Conservation (phyloP, 108 stramenopile genomes). For the Epipyxis sp. region DNA sequence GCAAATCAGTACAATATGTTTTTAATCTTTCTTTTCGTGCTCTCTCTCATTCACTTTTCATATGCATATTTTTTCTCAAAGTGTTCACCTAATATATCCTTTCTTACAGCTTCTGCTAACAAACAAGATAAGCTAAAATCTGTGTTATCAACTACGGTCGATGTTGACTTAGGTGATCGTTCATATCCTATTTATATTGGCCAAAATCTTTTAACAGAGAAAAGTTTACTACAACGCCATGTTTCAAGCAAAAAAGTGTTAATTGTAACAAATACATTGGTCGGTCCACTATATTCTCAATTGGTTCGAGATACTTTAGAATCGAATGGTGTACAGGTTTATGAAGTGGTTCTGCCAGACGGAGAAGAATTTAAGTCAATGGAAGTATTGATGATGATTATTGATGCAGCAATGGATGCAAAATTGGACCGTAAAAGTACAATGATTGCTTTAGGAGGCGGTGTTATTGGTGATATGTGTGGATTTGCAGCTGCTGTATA, state of each 20-base stretch:
- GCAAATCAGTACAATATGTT: no score
- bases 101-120: no score
- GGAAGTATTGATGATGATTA: conserved; percentile 39
- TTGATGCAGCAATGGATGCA: conserved; percentile 42
- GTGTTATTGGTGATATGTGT: conserved; percentile 97
- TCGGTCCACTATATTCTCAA: conserved; percentile 50
- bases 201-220: not conserved
- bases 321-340: conserved; percentile 35
- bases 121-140: no score
- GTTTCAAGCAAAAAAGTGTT: conserved; percentile 40
- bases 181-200: conserved; percentile 53
- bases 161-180: conserved; percentile 41
- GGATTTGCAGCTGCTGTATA: conserved; percentile 96
- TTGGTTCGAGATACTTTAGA: conserved; percentile 27
- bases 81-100: no score
- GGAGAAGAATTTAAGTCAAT: conserved; percentile 50
- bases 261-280: conserved; percentile 49
- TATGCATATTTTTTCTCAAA: no score
- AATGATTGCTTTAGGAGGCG: conserved; percentile 91
- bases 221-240: not conserved
- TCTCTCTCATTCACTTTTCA: no score
- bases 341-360: conserved; percentile 43
- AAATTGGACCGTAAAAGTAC: conserved; percentile 69
- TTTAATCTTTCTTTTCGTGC: no score
- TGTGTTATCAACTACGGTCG: no score